Evolutionary conservation across 768 basidiomycete species (phyloP), one percentile per base, ranked within the genome.

Genomic region (Mycena floridula): DNA sequence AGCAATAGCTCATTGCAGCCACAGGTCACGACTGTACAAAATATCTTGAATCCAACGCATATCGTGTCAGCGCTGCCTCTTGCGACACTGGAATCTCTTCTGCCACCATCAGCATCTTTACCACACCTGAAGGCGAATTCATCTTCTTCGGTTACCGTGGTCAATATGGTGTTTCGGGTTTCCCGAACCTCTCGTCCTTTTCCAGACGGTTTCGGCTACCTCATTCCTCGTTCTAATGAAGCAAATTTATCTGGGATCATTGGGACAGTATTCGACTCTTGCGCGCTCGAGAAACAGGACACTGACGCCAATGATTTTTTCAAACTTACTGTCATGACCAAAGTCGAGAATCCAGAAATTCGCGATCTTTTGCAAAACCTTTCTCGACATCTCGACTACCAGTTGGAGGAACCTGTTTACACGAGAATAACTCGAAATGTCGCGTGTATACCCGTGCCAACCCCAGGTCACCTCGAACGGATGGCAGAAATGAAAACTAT

Each of bases 121-220:
- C 85, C 89, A 0, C 73, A 89, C 50, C 74, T 94, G 13, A 70
- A 62, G 4, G 61, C 70, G n/a, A 92, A 89, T 58, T 76, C 83
- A 0, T 69, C 73, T 28, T 83, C 92, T 20, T 83, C 85, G 8
- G 91, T 97, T 46, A 81, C 77, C n/a, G 89, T 96, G 27, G 67
- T 93, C 52, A 95, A 90, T 67, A 69, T 98, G 56, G 76, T 97
- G 50, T 97, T 95, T 67, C 67, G 80, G 36, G 57, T 60, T 24
- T 58, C 74, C 24, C 59, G 67, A 20, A 56, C 64, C 45, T 46
- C 59, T 20, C 54, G 59, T 20, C 72, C 94, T 40, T 85, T 91
- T 53, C 91, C 92, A 0, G 72, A 73, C 2, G 95, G 95, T 3
- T 99, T 97, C 59, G 95, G 95, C 7, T 97, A 93, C 67, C 83